Base-by-base conservation (phyloP, 1,284 basidiomycete species). In the Golubevia pallescens region DNA sequence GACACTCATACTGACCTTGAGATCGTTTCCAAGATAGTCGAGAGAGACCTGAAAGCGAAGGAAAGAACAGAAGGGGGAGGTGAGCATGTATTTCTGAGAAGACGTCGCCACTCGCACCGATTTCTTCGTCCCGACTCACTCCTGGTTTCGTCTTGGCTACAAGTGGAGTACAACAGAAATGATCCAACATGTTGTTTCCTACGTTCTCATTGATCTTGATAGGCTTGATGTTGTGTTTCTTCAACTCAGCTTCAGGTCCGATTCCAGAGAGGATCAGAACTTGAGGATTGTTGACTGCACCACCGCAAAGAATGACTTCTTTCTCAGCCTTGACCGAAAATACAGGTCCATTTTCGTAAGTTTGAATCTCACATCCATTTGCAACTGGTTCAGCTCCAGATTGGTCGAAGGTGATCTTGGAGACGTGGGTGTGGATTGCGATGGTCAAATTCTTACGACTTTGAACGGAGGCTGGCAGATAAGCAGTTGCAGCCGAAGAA, bases 221-320 rank as follows among this genome's bases (percentile, higher is more conserved):
- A 14, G 91, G 80, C 0, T 88, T 86, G 32, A 92, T 90, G 6
- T 78, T 73, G 64, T 89, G 86, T 42, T 86, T 77, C 7, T 86
- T 69, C n/a, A 92, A 87, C 20, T 91, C 87, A 16, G 86, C 83
- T 2, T 87, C 87, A 19, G 90, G 89, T 0, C 91, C 91, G 21
- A 92, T 81, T 3, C 92, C 92, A 16, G 90, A 91, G 38, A 92
- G 87, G 87, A 92, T 88, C 13, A 93, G 88, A 53, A 93, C 88
- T 87, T 93, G 87, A 8, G 89, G 88, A 38, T 74, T 69, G 60
- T 73, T 71, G 73, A 77, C 67, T 10, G 71, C 66, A 52, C 76
- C 76, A 24, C 66, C 76, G 48, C 61, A 66, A 1, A 75, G 70
- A 34, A 71, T 75, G 34, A 64, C 62, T 2, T 23, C 57, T 1